Conservation (phyloP, 1,284 basidiomycete species). For the Porogramme epimiltina region DNA sequence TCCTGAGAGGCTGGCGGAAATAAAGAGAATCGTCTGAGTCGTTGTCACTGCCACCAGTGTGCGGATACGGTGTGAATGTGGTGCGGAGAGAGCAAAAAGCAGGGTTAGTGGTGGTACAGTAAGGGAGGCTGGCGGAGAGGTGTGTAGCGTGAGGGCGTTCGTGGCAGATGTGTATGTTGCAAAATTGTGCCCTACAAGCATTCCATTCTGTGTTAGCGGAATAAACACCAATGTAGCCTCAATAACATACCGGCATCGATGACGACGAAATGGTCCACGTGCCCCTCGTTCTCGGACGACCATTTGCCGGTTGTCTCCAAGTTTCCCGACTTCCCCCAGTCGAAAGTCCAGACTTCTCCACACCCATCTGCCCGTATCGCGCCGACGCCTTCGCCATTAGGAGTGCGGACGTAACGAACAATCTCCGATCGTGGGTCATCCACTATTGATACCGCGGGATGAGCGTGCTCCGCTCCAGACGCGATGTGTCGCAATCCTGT, state of each 20-base stretch:
- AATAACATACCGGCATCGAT: slow-evolving; percentile 55
- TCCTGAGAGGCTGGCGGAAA: slow-evolving; percentile 18
- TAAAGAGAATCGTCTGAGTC: slow-evolving; percentile 21
- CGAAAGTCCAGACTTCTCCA: slow-evolving; percentile 66
- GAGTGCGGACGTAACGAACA: slow-evolving; percentile 67
- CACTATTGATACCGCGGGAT: slow-evolving; percentile 41
- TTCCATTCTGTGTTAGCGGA: neutral
- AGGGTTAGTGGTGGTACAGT: slow-evolving; percentile 53
- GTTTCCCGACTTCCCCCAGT: slow-evolving; percentile 32
- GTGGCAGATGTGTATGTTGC: slow-evolving; percentile 49
- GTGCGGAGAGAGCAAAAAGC: slow-evolving; percentile 54
- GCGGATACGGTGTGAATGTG: slow-evolving; percentile 31
- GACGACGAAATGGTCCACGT: slow-evolving; percentile 64
- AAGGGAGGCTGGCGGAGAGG: slow-evolving; percentile 46
- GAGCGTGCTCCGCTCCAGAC: slow-evolving; percentile 34
- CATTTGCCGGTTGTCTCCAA: slow-evolving; percentile 49
- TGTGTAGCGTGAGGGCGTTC: slow-evolving; percentile 50
- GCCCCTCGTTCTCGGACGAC: slow-evolving; percentile 27
- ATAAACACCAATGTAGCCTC: neutral
- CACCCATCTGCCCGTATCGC: slow-evolving; percentile 54
- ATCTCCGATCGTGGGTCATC: slow-evolving; percentile 50
- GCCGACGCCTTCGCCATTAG: slow-evolving; percentile 73
- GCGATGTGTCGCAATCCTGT: slow-evolving; percentile 47
- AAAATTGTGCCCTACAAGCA: slow-evolving; percentile 35
- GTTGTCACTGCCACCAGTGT: slow-evolving; percentile 30